Base-by-base conservation (phyloP, 495 filamentous ascomycete species). In the Terfezia claveryi region DNA sequence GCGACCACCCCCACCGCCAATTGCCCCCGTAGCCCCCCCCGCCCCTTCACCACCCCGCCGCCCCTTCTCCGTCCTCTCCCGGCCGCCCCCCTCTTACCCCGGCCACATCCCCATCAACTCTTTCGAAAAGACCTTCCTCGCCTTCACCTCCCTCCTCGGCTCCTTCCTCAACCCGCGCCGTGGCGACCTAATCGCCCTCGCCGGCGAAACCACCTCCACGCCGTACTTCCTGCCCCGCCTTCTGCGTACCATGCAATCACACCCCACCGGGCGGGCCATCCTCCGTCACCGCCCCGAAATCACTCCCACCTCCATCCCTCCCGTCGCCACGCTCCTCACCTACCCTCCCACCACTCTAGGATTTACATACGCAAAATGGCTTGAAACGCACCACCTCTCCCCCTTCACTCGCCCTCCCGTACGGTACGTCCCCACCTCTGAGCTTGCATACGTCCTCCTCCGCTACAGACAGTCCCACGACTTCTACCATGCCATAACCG, bases 381-480 rank as follows among this genome's bases (percentile, higher is more conserved):
- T 95, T 14, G 87, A 95, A 69, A 76, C 82, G 37, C 91, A 98
- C 70, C 83, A 84, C 41, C 88, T 98, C 2, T 82, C 82, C 1
- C 89, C 91, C 0, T 92, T 96, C 68, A 94, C 92, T 27, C 79
- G 92, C 10, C 55, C 57, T 10, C 56, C 60, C 54, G 61, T 98
- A 23, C 75, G 81, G 49, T 95, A 93, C 68, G 87, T 98, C 54
- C 89, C 95, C 66, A 82, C 94, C 64, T 80, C 79, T 54, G 91
- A 96, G 66, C 93, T 85, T 66, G 91, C 91, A 17, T 98, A 96
- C 68, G 91, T 96, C 4, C 94, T 98, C 85, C 91, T 96, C 75
- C 80, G 91, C 36, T 98, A 98, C 69, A 79, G 91, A 51, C 92
- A 98, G 68, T 91, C 83, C 62, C 91, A 98, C 68, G 91, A 98